phyloP scores from a whole-genome alignment of 2,329 filamentous ascomycete genomes.

The Xylariaceae sp. region DNA sequence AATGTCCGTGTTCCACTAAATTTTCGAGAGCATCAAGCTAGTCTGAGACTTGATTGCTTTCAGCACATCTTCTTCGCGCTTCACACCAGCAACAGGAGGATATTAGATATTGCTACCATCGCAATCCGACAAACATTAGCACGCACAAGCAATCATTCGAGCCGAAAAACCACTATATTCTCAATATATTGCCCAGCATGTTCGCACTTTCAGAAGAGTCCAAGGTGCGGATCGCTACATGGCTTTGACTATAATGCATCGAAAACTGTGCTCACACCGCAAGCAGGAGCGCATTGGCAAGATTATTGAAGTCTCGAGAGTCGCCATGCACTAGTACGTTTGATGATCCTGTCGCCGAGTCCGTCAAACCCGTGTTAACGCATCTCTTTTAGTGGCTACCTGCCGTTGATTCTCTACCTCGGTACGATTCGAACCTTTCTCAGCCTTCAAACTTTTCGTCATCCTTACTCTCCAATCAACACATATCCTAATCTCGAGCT shows the following conservation, averaged over 20 bases:
- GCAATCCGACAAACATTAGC: not conserved
- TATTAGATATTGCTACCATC: not conserved
- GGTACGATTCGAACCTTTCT: conserved; percentile 59
- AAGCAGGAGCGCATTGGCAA: conserved; percentile 95
- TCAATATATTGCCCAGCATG: conserved; percentile 49
- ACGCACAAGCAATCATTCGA: not conserved
- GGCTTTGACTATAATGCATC: not conserved
- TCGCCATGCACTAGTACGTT: conserved; percentile 92
- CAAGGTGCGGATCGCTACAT: conserved; percentile 68
- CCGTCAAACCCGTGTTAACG: not conserved
- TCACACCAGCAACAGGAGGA: not conserved
- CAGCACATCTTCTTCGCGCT: not conserved
- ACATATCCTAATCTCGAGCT: conserved; percentile 10
- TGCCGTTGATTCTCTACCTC: conserved; percentile 95
- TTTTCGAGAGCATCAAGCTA: conserved; percentile 22
- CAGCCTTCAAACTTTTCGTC: not conserved
- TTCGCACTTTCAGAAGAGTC: conserved; percentile 89
- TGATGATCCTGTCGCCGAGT: not conserved
- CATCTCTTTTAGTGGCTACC: conserved; percentile 75
- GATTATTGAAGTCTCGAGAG: conserved; percentile 91
- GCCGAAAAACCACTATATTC: too few relatives aligned
- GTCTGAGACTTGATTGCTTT: too few relatives aligned
- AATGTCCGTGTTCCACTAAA: too few relatives aligned
- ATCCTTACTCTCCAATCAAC: not conserved
- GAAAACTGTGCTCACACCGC: conserved; percentile 8